Evolutionary conservation across 345 rosid genomes (phyloP).

Genomic region (Toxicodendron radicans): DNA sequence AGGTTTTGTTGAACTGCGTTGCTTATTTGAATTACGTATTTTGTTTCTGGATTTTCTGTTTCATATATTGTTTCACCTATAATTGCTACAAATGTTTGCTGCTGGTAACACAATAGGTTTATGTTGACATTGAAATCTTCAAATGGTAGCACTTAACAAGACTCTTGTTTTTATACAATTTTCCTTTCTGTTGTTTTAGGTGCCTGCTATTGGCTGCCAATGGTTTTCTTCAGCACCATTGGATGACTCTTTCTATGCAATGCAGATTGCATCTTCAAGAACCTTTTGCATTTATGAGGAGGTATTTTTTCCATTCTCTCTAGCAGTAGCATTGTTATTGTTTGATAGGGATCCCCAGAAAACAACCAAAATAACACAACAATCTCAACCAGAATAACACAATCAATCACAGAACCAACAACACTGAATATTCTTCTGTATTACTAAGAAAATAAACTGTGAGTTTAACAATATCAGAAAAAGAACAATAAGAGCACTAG

Average conservation of each 20-base stretch:
- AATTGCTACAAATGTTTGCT: background rate
- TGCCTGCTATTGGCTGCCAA: conserved; percentile 72
- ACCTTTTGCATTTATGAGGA: conserved; percentile 86
- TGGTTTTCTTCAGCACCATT: conserved; percentile 67
- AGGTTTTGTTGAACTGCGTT: background rate
- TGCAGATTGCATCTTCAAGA: conserved; percentile 65
- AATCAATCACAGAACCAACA: no score
- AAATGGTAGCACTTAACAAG: background rate
- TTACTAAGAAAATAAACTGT: no score
- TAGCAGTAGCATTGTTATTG: background rate
- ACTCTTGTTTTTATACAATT: background rate
- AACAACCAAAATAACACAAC: no score
- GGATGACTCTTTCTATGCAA: conserved; percentile 43
- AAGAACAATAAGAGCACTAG: no score
- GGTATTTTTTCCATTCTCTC: conserved; percentile 38
- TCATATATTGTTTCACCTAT: background rate
- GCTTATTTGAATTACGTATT: background rate
- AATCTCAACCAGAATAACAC: no score
- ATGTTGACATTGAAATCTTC: background rate
- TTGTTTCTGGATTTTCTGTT: background rate
- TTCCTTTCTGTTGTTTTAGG: conserved; percentile 30
- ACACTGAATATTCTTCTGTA: no score
- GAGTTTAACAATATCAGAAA: no score
- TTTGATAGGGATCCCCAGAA: no score
- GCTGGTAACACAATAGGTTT: background rate